Conservation (phyloP, 768 basidiomycete genomes). For the Mycena leptocephala region DNA sequence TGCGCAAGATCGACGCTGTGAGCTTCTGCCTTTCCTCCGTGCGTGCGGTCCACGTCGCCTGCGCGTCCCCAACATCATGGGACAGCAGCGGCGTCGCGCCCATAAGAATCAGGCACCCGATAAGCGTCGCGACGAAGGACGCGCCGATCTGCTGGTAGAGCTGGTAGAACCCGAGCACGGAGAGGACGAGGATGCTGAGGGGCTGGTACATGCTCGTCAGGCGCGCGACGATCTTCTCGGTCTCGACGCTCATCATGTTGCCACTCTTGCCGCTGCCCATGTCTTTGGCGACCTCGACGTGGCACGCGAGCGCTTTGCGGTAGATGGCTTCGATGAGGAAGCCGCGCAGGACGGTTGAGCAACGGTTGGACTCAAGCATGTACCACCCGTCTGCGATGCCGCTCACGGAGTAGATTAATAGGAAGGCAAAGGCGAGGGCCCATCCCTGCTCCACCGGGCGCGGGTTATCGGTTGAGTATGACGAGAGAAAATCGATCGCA, state of each 20-base stretch:
- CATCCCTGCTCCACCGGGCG: conserved; percentile 8
- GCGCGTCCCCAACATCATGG: conserved; percentile 13
- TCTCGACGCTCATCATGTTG: conserved; percentile 19
- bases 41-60: conserved; percentile 9
- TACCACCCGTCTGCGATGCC: conserved; percentile 24
- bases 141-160: conserved; percentile 15
- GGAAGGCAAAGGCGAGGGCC: conserved; percentile 16
- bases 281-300: conserved; percentile 25
- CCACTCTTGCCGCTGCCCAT: conserved; percentile 13
- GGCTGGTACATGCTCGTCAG: conserved; percentile 22
- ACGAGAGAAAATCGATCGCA: conserved; percentile 7
- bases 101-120: conserved; percentile 8
- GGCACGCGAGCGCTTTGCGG: conserved; percentile 18
- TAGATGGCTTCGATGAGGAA: conserved; percentile 21
- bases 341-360: conserved; percentile 12
- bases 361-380: conserved; percentile 22
- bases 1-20: conserved; percentile 12
- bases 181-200: conserved; percentile 11
- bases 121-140: conserved; percentile 13
- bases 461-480: conserved; percentile 5
- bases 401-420: conserved; percentile 14
- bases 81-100: conserved; percentile 7
- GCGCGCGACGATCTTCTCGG: conserved; percentile 20
- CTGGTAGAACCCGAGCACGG: conserved; percentile 4
- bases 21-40: conserved; percentile 8